Evolutionary conservation across 441 rosid genomes (phyloP).

Genomic region (Populus trichocarpa): DNA sequence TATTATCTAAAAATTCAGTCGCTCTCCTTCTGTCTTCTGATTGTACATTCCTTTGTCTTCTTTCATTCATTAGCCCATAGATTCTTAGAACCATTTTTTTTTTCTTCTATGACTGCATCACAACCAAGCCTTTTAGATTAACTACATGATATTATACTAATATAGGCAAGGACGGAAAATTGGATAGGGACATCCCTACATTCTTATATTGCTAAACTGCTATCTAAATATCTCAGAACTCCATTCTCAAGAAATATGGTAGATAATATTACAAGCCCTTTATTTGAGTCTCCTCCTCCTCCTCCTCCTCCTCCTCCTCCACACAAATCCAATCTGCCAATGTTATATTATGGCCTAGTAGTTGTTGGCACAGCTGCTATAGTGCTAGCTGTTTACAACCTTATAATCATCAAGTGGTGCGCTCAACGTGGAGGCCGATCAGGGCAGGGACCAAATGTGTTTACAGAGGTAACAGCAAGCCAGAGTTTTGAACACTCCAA

Average conservation of each 20-base stretch:
- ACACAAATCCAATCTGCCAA: constrained; percentile 29
- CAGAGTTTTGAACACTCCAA: constrained; percentile 19
- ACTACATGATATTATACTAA: not conserved
- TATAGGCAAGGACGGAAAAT: not conserved
- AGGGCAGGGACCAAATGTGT: constrained; percentile 9
- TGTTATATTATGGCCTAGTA: constrained; percentile 46
- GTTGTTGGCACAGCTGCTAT: constrained; percentile 45
- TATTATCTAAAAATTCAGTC: not conserved
- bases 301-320: constrained; percentile 1
- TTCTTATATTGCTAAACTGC: not conserved
- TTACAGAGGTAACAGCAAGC: constrained; percentile 15
- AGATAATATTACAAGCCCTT: constrained; percentile 9
- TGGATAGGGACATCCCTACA: not conserved
- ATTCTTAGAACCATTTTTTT: not conserved
- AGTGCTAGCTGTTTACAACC: constrained; percentile 36
- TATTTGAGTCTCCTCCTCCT: not conserved
- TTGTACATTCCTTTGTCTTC: not conserved
- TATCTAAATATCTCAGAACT: not conserved
- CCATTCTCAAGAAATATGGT: constrained; percentile 18
- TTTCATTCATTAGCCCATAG: too few species aligned
- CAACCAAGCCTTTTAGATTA: constrained; percentile 11
- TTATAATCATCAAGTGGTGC: constrained; percentile 47
- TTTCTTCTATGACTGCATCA: not conserved
- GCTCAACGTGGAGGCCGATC: constrained; percentile 4
- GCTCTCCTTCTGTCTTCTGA: not conserved